Percentiles rank a stretch among this genome's conserved stretches.
Evolutionary conservation across 2,329 filamentous ascomycete species (phyloP).

Genomic region (Neodidymelliopsis sp.): DNA sequence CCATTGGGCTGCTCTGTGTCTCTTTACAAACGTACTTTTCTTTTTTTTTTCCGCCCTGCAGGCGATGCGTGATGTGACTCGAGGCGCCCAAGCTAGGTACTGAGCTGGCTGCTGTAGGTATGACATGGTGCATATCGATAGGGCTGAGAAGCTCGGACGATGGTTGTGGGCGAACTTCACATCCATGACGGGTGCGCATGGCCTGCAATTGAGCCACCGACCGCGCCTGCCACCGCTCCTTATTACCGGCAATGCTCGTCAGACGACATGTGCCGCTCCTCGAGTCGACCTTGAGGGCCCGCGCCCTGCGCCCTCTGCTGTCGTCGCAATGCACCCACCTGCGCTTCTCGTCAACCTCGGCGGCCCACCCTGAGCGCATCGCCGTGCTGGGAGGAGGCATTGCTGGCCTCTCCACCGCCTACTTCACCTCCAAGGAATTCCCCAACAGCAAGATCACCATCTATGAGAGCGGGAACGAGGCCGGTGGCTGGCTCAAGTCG

Average conservation of each 20-base stretch:
- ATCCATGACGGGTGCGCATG: conserved; percentile 22
- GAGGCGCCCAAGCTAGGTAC: background rate
- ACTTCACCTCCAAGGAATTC: conserved; percentile 75
- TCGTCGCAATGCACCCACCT: conserved; percentile 22
- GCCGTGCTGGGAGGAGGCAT: conserved; percentile 62
- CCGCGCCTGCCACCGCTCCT: conserved; percentile 18
- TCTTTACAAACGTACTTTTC: conserved; percentile 11
- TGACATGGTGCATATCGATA: conserved; percentile 7
- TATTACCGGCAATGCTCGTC: conserved; percentile 48
- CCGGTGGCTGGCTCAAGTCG: conserved; percentile 87
- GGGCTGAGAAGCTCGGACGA: conserved; percentile 29
- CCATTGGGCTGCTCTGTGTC: conserved; percentile 25
- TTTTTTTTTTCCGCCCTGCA: too few relatives aligned
- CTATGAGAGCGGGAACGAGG: conserved; percentile 73
- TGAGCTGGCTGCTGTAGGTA: background rate
- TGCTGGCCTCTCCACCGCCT: conserved; percentile 62
- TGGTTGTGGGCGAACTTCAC: conserved; percentile 19
- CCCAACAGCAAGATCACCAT: conserved; percentile 76
- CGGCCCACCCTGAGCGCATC: conserved; percentile 47
- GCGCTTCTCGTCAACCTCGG: conserved; percentile 29
- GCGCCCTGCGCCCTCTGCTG: conserved; percentile 29
- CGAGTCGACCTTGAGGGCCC: conserved; percentile 42
- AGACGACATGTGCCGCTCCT: conserved; percentile 45
- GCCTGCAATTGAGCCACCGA: conserved; percentile 14
- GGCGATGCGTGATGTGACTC: background rate